Conservation (phyloP, 2,329 filamentous ascomycete species). For the Xylariaceae sp. region DNA sequence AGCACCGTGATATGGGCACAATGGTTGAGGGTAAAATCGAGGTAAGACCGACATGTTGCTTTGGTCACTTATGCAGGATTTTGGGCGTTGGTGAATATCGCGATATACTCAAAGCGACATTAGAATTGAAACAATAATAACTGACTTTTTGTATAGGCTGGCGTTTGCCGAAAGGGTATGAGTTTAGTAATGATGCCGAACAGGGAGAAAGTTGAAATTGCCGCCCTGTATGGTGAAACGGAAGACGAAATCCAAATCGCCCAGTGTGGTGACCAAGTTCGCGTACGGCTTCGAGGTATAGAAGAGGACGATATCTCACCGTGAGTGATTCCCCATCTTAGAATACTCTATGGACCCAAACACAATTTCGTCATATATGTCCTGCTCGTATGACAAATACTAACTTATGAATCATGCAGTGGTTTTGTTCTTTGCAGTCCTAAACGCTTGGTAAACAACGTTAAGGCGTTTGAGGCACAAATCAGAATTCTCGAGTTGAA, state of each 20-base stretch:
- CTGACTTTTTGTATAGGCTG: slow-evolving; percentile 43
- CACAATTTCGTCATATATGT: background rate
- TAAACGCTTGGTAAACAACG: slow-evolving; percentile 88
- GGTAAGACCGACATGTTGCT: slow-evolving; percentile 15
- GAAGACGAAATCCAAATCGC: slow-evolving; percentile 82
- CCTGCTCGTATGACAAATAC: background rate
- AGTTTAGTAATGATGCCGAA: slow-evolving; percentile 89
- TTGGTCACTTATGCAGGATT: background rate
- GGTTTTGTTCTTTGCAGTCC: slow-evolving; percentile 95
- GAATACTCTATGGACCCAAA: too few species aligned
- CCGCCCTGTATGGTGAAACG: slow-evolving; percentile 88
- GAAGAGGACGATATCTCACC: slow-evolving; percentile 97
- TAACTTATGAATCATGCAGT: slow-evolving; percentile 3
- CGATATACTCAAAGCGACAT: background rate
- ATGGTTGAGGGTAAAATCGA: slow-evolving; percentile 98
- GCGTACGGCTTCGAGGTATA: slow-evolving; percentile 83
- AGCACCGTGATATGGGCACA: slow-evolving; percentile 96
- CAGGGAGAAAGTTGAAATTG: slow-evolving; percentile 70
- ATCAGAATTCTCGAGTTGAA: slow-evolving; percentile 93
- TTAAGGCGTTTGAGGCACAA: slow-evolving; percentile 87
- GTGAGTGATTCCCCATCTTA: slow-evolving; percentile 1
- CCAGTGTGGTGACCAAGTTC: slow-evolving; percentile 91
- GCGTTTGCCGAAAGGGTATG: slow-evolving; percentile 85
- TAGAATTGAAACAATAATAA: background rate
- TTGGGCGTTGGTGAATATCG: background rate